Evolutionary conservation across 352 stramenopile genomes (phyloP).

Genomic region (Pelagophyceae sp.): DNA sequence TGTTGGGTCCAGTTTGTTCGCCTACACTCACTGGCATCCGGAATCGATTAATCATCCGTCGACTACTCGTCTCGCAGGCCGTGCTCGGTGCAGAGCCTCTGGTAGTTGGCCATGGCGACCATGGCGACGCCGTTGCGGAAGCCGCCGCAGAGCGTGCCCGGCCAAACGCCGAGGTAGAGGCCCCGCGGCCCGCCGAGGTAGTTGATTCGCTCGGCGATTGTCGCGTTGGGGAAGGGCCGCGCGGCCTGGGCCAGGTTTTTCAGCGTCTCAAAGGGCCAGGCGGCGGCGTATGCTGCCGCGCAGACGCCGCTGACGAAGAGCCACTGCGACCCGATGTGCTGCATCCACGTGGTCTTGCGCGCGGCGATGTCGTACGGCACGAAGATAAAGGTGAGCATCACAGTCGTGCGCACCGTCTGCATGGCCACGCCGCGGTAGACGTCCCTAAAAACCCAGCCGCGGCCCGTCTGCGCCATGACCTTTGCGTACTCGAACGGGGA

Average conservation of each 20-base stretch:
- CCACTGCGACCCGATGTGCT: slow-evolving; percentile 19
- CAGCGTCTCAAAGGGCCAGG: slow-evolving; percentile 27
- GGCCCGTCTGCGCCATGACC: slow-evolving; percentile 25
- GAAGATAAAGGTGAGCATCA: slow-evolving; percentile 24
- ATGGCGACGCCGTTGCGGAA: slow-evolving; percentile 14
- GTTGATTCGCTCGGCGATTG: background rate
- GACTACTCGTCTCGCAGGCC: background rate
- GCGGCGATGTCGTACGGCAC: slow-evolving; percentile 7
- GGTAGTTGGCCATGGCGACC: background rate
- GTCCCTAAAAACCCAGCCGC: slow-evolving; percentile 16
- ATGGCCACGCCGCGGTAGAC: slow-evolving; percentile 22
- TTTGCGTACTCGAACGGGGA: slow-evolving; percentile 28
- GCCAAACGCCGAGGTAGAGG: background rate
- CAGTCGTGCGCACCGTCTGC: slow-evolving; percentile 22
- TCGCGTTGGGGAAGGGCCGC: background rate
- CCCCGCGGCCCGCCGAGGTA: background rate
- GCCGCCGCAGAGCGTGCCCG: background rate
- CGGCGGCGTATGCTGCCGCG: background rate
- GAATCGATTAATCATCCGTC: too few species aligned
- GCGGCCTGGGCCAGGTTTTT: slow-evolving; percentile 24
- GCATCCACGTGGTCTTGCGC: slow-evolving; percentile 9
- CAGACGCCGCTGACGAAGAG: slow-evolving; percentile 6
- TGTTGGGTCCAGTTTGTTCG: too few species aligned
- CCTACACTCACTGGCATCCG: too few species aligned
- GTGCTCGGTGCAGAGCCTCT: background rate